Evolutionary conservation across 805 yeast genomes (phyloP).

Genomic region (Saccharomycopsis sp.): DNA sequence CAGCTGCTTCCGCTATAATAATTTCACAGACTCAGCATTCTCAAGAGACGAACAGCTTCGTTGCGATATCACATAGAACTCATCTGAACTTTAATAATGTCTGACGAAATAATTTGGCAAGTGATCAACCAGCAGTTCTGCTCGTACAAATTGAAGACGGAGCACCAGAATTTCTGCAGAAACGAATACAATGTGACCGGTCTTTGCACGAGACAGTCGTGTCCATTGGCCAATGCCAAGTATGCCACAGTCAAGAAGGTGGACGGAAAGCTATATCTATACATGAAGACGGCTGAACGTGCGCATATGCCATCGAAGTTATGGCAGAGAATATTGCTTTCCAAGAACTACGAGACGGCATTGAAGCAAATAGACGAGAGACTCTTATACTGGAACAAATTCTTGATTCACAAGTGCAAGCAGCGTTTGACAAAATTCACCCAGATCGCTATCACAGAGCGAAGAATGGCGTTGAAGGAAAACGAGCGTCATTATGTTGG

Average conservation of each 20-base stretch:
- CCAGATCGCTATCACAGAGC: constrained; percentile 91
- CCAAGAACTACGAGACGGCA: constrained; percentile 85
- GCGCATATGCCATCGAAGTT: constrained; percentile 89
- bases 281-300: constrained; percentile 97
- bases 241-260: constrained; percentile 82
- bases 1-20: no score
- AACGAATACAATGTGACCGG: constrained; percentile 96
- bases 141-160: constrained; percentile 84
- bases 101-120: constrained; percentile 93
- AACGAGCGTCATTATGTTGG: constrained; percentile 87
- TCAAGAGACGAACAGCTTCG: background rate
- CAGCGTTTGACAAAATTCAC: constrained; percentile 92
- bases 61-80: background rate
- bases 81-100: constrained; percentile 26
- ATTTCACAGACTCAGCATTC: no score
- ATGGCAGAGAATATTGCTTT: constrained; percentile 92
- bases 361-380: constrained; percentile 83
- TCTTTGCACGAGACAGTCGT: constrained; percentile 84
- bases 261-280: constrained; percentile 73
- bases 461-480: constrained; percentile 83
- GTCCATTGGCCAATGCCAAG: constrained; percentile 92
- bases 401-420: constrained; percentile 86
- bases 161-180: constrained; percentile 87
- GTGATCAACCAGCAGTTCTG: constrained; percentile 93
- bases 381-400: constrained; percentile 88